Evolutionary conservation across 1,139 yeast genomes (phyloP), one percentile per base, ranked within the genome.

Genomic region (Debaryomycetaceae sp.): DNA sequence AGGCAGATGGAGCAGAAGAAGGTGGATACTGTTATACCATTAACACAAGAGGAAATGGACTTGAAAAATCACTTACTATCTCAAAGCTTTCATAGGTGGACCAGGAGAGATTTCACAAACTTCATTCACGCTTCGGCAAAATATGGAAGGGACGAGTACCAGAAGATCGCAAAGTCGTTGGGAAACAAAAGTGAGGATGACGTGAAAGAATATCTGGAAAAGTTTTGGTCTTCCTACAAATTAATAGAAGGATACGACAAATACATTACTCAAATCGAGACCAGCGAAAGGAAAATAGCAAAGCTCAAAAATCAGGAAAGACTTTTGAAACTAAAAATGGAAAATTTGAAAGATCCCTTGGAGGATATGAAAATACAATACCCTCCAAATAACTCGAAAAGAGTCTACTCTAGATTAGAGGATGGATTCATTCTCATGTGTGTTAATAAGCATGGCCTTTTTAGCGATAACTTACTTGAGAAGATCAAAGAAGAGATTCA

Each of bases 361-460:
- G 85, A 86, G 49, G 89, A 89, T 46, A 67, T 93, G 63, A 73
- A 70, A 23, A 83, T 93, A 37, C 85, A 80, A 45, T 90, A 90
- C 55, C 97, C 97, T 0, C 95, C 96, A n/a, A 89, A 89, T 58
- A 90, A 89, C 60, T 89, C 97, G 34, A 86, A 89, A 56, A 72
- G 95, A 55, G 78, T 88, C 6, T 93, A 89, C 60, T 84, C 95
- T 5, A 87, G 87, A 44, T 75, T 81, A 1, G 99, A 93, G 61
- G 99, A 93, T 59, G 77, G 96, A 45, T 93, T 87, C 59, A 70
- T 93, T 42, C 66, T 95, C 45, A 70, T 80, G 34, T 82, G 85
- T 53, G 86, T 89, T 38, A 77, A 87, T 61, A 83, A 86, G 52
- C 78, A 83, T 54, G 99, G 99, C 0, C 68, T 91, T 22, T 80